Percentiles rank a stretch among this genome's conserved stretches.
These are phyloP conservation scores for Coemansia sp. DNA, from an alignment of 192 early-diverging fungal species.

Conservation along the genomic window DNA sequence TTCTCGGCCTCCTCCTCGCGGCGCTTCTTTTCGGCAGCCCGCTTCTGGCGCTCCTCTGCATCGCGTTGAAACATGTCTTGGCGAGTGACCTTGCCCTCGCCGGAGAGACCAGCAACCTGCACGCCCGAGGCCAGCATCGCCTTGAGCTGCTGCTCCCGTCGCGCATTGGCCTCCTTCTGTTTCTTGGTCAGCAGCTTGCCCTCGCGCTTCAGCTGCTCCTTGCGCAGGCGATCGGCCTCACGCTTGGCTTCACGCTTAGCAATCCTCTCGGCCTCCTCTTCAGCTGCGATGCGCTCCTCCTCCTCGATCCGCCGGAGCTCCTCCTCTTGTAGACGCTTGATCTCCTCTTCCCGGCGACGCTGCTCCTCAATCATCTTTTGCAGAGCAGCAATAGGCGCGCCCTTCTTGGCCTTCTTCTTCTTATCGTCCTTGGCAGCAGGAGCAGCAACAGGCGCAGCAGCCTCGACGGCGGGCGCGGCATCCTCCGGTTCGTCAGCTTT, in stretches of 20 bases:
- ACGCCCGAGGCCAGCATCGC: constrained; percentile 74
- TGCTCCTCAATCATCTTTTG: constrained; percentile 60
- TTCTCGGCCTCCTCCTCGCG: constrained; percentile 66
- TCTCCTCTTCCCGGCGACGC: constrained; percentile 66
- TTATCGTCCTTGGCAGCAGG: constrained; percentile 21
- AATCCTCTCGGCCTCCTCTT: constrained; percentile 62
- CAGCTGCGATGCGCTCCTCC: constrained; percentile 61
- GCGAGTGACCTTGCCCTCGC: constrained; percentile 10
- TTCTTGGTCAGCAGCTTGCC: constrained; percentile 92
- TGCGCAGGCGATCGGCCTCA: constrained; percentile 76
- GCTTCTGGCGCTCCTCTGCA: constrained; percentile 46
- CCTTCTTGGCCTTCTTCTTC: constrained; percentile 43
- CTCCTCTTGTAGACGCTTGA: constrained; percentile 78
- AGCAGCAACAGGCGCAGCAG: constrained; percentile 22
- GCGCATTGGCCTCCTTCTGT: constrained; percentile 82
- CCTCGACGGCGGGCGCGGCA: constrained; percentile 14
- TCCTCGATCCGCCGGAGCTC: constrained; percentile 63
- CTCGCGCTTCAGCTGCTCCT: constrained; percentile 85
- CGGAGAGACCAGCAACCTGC: constrained; percentile 61
- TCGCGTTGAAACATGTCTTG: constrained; percentile 21
- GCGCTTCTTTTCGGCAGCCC: constrained; percentile 51
- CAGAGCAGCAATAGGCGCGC: constrained; percentile 41
- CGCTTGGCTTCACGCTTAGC: constrained; percentile 76
- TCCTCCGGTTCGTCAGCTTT: constrained; percentile 52
- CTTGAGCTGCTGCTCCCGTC: constrained; percentile 67